Evolutionary conservation across 1,139 yeast species (phyloP).

Genomic region (Zygosaccharomyces sapae): DNA sequence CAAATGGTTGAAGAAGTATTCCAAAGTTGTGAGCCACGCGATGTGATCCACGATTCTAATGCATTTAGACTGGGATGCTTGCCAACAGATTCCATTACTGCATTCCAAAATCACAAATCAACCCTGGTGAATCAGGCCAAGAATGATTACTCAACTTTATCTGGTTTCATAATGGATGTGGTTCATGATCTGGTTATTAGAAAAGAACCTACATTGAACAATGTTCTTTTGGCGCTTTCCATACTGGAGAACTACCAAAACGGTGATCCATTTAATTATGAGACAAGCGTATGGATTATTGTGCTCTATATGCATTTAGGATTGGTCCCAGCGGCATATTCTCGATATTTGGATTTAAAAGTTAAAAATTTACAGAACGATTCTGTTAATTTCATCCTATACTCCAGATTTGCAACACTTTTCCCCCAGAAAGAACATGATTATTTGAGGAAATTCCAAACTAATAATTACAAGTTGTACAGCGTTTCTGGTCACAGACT

Average conservation of each 20-base stretch:
- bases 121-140: constrained; percentile 22
- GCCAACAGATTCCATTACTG: constrained; percentile 8
- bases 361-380: constrained; percentile 80
- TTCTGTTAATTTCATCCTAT: constrained; percentile 57
- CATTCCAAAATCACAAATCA: constrained; percentile 21
- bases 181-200: constrained; percentile 16
- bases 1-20: constrained; percentile 11
- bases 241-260: constrained; percentile 32
- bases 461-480: constrained; percentile 21
- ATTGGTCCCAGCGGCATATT: constrained; percentile 45
- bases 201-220: constrained; percentile 14
- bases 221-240: constrained; percentile 24
- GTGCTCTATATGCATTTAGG: constrained; percentile 61
- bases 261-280: constrained; percentile 31
- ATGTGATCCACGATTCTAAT: constrained; percentile 30
- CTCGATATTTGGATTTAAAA: constrained; percentile 51
- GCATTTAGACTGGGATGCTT: constrained; percentile 15
- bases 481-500: constrained; percentile 24
- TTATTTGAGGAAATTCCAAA: constrained; percentile 16
- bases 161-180: constrained; percentile 27
- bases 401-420: constrained; percentile 45
- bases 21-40: constrained; percentile 9
- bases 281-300: constrained; percentile 52
- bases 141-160: constrained; percentile 32
- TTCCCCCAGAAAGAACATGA: constrained; percentile 37